phyloP scores from a whole-genome alignment of 2,329 filamentous ascomycete genomes.

The Aspergillus awamori region DNA sequence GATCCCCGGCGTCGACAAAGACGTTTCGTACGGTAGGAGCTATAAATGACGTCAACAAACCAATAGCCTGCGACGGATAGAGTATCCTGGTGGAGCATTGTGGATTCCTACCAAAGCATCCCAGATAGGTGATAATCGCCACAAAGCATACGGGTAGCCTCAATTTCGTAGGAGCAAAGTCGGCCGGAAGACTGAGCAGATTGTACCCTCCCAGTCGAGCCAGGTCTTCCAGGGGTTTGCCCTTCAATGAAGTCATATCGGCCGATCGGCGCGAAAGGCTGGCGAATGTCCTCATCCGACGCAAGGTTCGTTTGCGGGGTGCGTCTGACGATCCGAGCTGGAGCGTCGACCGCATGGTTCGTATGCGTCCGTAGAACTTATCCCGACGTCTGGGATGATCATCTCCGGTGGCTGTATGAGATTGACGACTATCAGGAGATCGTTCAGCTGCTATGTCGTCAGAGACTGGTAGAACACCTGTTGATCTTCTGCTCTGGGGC shows the following conservation, averaged over 20 bases:
- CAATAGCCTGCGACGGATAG: slow-evolving; percentile 2
- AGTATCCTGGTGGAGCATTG: slow-evolving; percentile 18
- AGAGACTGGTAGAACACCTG: background rate
- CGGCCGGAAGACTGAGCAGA: slow-evolving; percentile 39
- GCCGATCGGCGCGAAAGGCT: slow-evolving; percentile 31
- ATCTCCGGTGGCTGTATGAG: slow-evolving; percentile 4
- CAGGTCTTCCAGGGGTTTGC: slow-evolving; percentile 44
- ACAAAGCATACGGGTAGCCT: slow-evolving; percentile 49
- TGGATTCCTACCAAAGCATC: slow-evolving; percentile 36
- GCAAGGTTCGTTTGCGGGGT: slow-evolving; percentile 29
- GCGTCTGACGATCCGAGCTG: slow-evolving; percentile 25
- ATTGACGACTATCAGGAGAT: slow-evolving; percentile 1
- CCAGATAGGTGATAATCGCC: slow-evolving; percentile 42
- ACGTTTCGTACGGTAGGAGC: slow-evolving; percentile 35
- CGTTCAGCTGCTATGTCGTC: slow-evolving; percentile 3
- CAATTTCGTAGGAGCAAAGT: slow-evolving; percentile 43
- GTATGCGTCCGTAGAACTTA: slow-evolving; percentile 34
- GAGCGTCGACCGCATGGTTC: slow-evolving; percentile 39
- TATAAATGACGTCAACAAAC: slow-evolving; percentile 23
- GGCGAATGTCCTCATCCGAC: slow-evolving; percentile 45
- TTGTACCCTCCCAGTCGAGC: slow-evolving; percentile 48
- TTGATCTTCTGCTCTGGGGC: background rate
- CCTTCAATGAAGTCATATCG: slow-evolving; percentile 39
- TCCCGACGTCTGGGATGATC: slow-evolving; percentile 21
- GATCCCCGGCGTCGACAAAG: slow-evolving; percentile 41